A percentile compares a stretch with the other conserved stretches of the same genome.
Conservation (phyloP, 305 asterid species). For the Fraxinus sp. region DNA sequence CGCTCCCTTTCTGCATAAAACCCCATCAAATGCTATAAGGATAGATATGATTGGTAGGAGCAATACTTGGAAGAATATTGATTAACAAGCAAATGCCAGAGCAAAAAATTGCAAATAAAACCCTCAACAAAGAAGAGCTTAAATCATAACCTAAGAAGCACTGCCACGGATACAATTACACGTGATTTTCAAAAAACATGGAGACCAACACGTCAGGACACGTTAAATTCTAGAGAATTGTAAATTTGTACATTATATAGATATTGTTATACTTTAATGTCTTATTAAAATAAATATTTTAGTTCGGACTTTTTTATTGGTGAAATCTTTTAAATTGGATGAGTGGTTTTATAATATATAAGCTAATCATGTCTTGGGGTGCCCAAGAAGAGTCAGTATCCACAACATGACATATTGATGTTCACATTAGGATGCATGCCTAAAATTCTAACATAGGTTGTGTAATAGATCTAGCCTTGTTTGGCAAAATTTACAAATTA, state of each 20-base stretch:
- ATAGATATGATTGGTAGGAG: background rate
- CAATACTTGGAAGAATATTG: background rate
- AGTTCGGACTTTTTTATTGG: background rate
- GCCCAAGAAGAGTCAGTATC: background rate
- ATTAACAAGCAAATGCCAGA: background rate
- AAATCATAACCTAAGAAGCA: background rate
- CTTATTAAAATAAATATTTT: background rate
- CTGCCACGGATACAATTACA: background rate
- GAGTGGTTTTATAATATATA: background rate
- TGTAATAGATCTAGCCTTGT: background rate
- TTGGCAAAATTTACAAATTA: too few relatives aligned
- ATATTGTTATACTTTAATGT: background rate
- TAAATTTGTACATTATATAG: too few relatives aligned
- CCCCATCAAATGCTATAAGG: background rate
- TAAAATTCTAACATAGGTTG: background rate
- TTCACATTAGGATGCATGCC: background rate
- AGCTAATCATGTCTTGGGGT: background rate
- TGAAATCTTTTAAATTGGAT: background rate
- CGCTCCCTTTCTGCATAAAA: conserved; percentile 60
- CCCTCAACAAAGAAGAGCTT: background rate
- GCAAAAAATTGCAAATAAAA: background rate
- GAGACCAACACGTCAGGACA: background rate
- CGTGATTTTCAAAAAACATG: background rate
- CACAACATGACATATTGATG: background rate
- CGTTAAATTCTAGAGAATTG: background rate